Evolutionary conservation across 2,329 filamentous ascomycete species (phyloP).

Genomic region (Sphaerulina musiva): DNA sequence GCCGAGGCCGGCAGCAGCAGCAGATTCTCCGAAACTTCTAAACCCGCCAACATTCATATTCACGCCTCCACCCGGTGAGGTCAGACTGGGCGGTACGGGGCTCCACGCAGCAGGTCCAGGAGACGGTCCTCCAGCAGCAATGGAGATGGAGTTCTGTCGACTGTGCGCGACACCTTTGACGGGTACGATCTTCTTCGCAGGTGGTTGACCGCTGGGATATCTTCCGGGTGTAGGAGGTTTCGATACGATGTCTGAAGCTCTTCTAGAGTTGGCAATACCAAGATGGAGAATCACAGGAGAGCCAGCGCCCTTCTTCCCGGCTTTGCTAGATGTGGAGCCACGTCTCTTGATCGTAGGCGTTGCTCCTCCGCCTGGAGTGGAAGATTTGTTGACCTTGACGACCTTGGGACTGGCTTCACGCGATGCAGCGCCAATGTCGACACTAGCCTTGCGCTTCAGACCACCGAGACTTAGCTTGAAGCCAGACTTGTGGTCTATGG

Average conservation of each 20-base stretch:
- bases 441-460: conserved; percentile 26
- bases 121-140: conserved; percentile 2
- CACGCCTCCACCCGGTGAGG: conserved; percentile 10
- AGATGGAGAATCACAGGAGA: conserved; percentile 12
- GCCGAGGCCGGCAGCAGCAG: not conserved
- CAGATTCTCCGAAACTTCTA: conserved; percentile 19
- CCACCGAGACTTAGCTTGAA: conserved; percentile 26
- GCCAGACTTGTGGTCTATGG: conserved; percentile 20
- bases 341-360: conserved; percentile 7
- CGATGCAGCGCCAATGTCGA: conserved; percentile 12
- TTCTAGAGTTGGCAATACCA: conserved; percentile 13
- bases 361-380: conserved; percentile 15
- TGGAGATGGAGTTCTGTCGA: conserved; percentile 7
- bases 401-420: conserved; percentile 27
- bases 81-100: conserved; percentile 4
- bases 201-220: conserved; percentile 5
- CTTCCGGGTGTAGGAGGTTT: conserved; percentile 12
- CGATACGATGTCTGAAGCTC: conserved; percentile 20
- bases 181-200: conserved; percentile 11
- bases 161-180: conserved; percentile 7
- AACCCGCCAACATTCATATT: conserved; percentile 27
- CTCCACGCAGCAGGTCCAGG: conserved; percentile 6
- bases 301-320: conserved; percentile 9
- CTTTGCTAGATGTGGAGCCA: conserved; percentile 1
- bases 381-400: conserved; percentile 21